These are phyloP conservation scores for Epichloe gansuensis DNA, from an alignment of 2,329 filamentous ascomycete species.

Conservation along the genomic window DNA sequence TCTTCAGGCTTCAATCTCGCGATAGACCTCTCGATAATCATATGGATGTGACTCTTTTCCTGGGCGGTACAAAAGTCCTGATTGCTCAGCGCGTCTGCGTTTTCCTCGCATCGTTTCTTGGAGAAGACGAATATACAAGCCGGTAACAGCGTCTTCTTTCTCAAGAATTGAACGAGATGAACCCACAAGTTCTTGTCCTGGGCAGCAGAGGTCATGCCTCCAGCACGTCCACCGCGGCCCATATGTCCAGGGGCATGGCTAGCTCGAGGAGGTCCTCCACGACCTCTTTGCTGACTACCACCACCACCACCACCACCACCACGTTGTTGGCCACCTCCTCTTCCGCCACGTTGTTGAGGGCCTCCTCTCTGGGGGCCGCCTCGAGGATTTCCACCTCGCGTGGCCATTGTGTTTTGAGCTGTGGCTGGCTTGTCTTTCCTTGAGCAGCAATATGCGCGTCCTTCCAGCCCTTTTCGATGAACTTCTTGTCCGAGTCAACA, in stretches of 20 bases:
- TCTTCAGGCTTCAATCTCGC: conserved; percentile 87
- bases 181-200: conserved; percentile 98
- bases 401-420: conserved; percentile 21
- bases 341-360: conserved; percentile 29
- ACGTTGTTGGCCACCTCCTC: conserved; percentile 22
- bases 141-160: conserved; percentile 75
- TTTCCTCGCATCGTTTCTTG: conserved; percentile 94
- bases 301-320: conserved; percentile 45
- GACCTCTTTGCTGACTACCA: conserved; percentile 40
- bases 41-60: conserved; percentile 94
- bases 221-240: conserved; percentile 73
- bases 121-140: conserved; percentile 98
- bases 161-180: conserved; percentile 81
- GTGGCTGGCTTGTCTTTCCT: conserved; percentile 65
- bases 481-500: conserved; percentile 83
- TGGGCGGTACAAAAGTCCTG: conserved; percentile 87
- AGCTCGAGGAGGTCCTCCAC: conserved; percentile 40
- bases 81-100: conserved; percentile 87
- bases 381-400: conserved; percentile 26
- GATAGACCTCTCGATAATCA: conserved; percentile 93
- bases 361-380: conserved; percentile 32
- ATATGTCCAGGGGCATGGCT: conserved; percentile 68
- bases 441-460: conserved; percentile 74
- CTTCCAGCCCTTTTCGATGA: conserved; percentile 89
- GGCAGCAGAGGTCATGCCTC: conserved; percentile 75